Conservation (phyloP, 2,329 filamentous ascomycete genomes). For the Westerdykella ornata region DNA sequence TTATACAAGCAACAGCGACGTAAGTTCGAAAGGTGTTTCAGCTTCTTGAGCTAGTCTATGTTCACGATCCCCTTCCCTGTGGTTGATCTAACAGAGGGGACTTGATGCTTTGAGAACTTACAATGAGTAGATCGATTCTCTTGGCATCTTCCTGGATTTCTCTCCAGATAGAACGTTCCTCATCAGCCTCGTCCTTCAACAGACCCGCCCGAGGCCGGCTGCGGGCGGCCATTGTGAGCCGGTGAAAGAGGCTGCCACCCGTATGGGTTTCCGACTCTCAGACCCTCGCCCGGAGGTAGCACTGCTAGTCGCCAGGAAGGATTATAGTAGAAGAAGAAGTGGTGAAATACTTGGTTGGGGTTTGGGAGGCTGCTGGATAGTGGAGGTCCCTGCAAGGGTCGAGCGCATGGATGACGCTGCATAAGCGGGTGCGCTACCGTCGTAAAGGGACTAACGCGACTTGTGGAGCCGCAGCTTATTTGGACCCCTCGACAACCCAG, state of each 20-base stretch:
- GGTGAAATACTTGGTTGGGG: no score
- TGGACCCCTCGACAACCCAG: slow-evolving; percentile 1
- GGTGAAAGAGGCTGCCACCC: no score
- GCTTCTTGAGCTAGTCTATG: no score
- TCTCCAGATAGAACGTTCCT: slow-evolving; percentile 46
- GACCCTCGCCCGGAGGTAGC: no score
- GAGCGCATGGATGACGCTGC: not conserved
- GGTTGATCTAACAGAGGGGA: not conserved
- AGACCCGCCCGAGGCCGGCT: slow-evolving; percentile 40
- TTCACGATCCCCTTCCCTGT: no score
- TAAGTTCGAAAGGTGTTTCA: no score
- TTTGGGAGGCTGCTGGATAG: no score
- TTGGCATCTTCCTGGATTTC: slow-evolving; percentile 42
- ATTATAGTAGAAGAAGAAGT: no score
- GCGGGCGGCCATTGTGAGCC: slow-evolving; percentile 40
- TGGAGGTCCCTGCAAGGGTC: no score
- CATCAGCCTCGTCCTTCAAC: slow-evolving; percentile 46
- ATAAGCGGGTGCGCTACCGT: not conserved
- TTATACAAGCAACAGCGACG: no score
- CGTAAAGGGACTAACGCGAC: not conserved
- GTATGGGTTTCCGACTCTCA: no score
- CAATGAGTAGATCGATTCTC: slow-evolving; percentile 43
- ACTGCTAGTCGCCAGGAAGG: no score
- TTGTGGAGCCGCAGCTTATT: slow-evolving; percentile 3
- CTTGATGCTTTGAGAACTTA: slow-evolving; percentile 25